A percentile compares a stretch with the other conserved stretches of the same genome.
phyloP scores from a whole-genome alignment of 1,284 basidiomycete species.

The Rhodotorula sp. region DNA sequence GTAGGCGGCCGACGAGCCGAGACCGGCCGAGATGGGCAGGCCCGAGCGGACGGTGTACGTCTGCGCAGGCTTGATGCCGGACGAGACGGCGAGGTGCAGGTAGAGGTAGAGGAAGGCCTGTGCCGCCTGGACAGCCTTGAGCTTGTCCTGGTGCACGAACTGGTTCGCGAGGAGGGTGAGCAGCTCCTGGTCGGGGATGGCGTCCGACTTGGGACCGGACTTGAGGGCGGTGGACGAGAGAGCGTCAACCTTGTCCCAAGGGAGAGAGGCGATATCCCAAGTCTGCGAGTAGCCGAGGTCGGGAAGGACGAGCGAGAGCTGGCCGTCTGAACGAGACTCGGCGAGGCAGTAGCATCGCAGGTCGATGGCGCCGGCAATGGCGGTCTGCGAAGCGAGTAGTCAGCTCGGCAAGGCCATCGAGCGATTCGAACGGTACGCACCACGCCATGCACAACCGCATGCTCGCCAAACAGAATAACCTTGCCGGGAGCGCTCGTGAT shows the following conservation, averaged over 20 bases:
- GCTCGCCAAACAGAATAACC: slow-evolving; percentile 97
- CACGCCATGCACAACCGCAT: slow-evolving; percentile 96
- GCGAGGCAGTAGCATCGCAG: slow-evolving; percentile 89
- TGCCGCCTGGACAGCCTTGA: slow-evolving; percentile 49
- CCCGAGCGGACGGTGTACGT: slow-evolving; percentile 82
- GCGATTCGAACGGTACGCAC: slow-evolving; percentile 55
- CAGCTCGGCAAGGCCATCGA: not conserved
- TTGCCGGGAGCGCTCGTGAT: slow-evolving; percentile 95
- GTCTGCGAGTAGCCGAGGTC: slow-evolving; percentile 79
- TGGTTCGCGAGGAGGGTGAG: slow-evolving; percentile 52
- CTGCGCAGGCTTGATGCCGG: slow-evolving; percentile 60
- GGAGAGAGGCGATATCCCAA: slow-evolving; percentile 75
- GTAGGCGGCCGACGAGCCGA: slow-evolving; percentile 95
- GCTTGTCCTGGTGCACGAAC: slow-evolving; percentile 19
- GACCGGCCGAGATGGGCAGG: slow-evolving; percentile 97
- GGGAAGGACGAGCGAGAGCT: slow-evolving; percentile 71
- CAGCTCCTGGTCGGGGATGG: slow-evolving; percentile 62
- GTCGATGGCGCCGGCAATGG: slow-evolving; percentile 90
- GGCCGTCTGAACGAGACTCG: slow-evolving; percentile 69
- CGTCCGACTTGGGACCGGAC: slow-evolving; percentile 56
- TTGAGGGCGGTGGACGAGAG: slow-evolving; percentile 38
- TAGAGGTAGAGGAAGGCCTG: slow-evolving; percentile 91
- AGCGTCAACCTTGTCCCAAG: slow-evolving; percentile 64
- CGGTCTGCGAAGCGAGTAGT: slow-evolving; percentile 60
- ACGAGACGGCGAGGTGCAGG: slow-evolving; percentile 57